These are phyloP conservation scores for Solanum boliviense DNA, from an alignment of 257 asterid species.

Conservation along the genomic window DNA sequence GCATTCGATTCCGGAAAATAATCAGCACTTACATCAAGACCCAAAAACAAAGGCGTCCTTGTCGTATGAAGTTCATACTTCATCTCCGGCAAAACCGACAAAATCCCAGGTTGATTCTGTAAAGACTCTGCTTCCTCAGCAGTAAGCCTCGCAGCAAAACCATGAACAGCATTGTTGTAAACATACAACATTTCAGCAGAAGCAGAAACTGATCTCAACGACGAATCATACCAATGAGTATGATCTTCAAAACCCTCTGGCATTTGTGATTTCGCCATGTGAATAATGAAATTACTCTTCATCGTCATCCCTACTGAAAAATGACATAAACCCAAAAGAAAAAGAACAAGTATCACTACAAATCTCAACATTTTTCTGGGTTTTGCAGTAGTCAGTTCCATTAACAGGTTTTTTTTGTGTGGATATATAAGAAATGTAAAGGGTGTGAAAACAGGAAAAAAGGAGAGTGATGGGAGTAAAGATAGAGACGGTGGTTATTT, in stretches of 20 bases:
- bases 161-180: conserved; percentile 31
- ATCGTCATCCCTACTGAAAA: background rate
- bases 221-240: conserved; percentile 45
- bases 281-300: conserved; percentile 52
- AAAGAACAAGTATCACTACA: background rate
- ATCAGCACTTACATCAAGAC: conserved; percentile 18
- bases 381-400: background rate
- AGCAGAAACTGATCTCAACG: conserved; percentile 29
- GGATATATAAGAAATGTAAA: background rate
- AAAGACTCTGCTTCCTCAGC: conserved; percentile 28
- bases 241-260: conserved; percentile 53
- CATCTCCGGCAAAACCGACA: conserved; percentile 37
- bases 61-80: conserved; percentile 46
- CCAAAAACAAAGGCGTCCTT: conserved; percentile 43
- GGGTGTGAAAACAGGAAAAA: background rate
- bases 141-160: conserved; percentile 36
- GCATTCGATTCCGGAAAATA: background rate
- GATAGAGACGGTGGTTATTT: background rate
- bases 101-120: conserved; percentile 28
- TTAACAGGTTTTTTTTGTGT: background rate
- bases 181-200: conserved; percentile 26
- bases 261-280: conserved; percentile 75
- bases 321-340: conserved; percentile 11
- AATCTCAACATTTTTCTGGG: background rate
- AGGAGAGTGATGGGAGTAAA: background rate